Percentiles rank a stretch among this genome's conserved stretches.
These are phyloP conservation scores for Ganoderma boninense DNA, from an alignment of 1,284 basidiomycete genomes.

Conservation along the genomic window DNA sequence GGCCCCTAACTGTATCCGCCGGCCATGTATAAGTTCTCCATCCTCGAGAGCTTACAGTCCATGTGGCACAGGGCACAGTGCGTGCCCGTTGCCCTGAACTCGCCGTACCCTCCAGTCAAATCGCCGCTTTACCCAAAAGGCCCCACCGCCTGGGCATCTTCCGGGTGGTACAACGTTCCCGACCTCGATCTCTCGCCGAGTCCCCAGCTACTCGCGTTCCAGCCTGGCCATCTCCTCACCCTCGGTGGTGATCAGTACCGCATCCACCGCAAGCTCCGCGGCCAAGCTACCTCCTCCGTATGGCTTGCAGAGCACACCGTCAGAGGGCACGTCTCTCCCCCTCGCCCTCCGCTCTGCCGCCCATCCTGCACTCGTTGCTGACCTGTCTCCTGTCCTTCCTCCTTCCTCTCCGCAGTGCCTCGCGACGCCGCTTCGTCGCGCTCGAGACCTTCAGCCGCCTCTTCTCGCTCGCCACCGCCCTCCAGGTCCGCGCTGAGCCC, in stretches of 20 bases:
- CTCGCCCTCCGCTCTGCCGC: neutral
- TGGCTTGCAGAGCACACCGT: slow-evolving; percentile 7
- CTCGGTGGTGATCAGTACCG: slow-evolving; percentile 2
- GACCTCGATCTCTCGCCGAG: neutral
- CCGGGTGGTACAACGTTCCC: neutral
- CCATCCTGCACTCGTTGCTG: no score
- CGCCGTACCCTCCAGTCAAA: neutral
- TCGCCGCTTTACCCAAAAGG: neutral
- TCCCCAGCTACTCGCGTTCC: neutral
- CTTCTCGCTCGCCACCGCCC: neutral
- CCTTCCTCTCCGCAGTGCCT: neutral
- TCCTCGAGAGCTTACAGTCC: neutral
- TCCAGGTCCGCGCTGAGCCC: neutral
- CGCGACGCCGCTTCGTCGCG: neutral
- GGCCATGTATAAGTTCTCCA: neutral
- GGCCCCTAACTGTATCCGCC: neutral
- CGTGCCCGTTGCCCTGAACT: neutral
- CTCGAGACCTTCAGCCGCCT: slow-evolving; percentile 1
- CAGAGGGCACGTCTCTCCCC: neutral
- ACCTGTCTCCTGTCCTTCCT: no score
- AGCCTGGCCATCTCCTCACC: slow-evolving; percentile 1
- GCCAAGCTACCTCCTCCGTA: neutral
- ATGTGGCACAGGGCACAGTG: neutral
- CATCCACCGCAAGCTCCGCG: slow-evolving; percentile 2
- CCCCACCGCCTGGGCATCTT: neutral